Percentiles rank a stretch among this genome's conserved stretches.
phyloP scores from a whole-genome alignment of 352 stramenopile genomes.

The Globisporangium okanoganense region DNA sequence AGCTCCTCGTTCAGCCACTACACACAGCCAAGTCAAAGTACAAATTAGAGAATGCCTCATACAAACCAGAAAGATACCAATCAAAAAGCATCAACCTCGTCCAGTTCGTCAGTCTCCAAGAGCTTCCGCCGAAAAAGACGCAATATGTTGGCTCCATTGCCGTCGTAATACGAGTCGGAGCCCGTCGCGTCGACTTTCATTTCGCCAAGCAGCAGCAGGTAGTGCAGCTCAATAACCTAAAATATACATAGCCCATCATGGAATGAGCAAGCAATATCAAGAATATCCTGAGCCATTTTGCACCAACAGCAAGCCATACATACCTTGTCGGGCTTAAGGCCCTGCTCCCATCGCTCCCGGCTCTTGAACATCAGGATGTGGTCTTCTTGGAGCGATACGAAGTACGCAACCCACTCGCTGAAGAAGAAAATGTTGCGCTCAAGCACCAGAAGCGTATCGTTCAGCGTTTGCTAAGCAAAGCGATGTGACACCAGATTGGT shows the following conservation, averaged over 20 bases:
- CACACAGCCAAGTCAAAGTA: not conserved
- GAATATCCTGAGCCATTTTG: too few species aligned
- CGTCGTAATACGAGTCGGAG: slow-evolving; percentile 16
- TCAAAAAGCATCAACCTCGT: slow-evolving; percentile 40
- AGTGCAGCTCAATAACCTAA: slow-evolving; percentile 71
- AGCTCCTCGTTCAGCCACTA: slow-evolving; percentile 73
- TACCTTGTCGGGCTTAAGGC: slow-evolving; percentile 76
- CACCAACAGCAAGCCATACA: not conserved
- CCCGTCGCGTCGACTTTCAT: slow-evolving; percentile 79
- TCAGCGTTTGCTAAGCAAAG: slow-evolving; percentile 70
- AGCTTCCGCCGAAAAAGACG: slow-evolving; percentile 74
- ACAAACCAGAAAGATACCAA: not conserved
- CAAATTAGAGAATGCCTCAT: not conserved
- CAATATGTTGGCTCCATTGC: slow-evolving; percentile 25
- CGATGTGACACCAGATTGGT: not conserved
- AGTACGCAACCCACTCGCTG: slow-evolving; percentile 71
- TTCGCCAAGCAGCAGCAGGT: slow-evolving; percentile 72
- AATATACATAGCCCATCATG: not conserved
- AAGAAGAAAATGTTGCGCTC: slow-evolving; percentile 87
- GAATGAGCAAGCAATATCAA: not conserved
- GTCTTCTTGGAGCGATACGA: slow-evolving; percentile 82
- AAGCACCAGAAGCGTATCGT: slow-evolving; percentile 75
- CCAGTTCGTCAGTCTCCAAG: slow-evolving; percentile 70
- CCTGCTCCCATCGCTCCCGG: slow-evolving; percentile 82
- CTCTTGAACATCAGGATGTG: slow-evolving; percentile 73